A percentile compares a stretch with the other conserved stretches of the same genome.
Evolutionary conservation across 2,329 filamentous ascomycete species (phyloP).

Genomic region (Fusarium sp.): DNA sequence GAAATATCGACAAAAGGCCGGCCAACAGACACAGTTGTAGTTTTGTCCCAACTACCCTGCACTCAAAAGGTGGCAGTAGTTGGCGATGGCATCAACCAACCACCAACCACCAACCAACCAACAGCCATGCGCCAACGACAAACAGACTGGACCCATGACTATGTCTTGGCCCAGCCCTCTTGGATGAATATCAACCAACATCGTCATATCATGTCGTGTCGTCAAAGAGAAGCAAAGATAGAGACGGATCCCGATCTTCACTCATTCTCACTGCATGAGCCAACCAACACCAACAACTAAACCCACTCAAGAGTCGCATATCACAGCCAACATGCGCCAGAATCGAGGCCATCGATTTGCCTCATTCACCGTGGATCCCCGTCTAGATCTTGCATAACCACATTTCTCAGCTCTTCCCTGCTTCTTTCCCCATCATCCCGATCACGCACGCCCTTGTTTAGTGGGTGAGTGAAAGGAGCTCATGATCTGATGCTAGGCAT

Average conservation of each 20-base stretch:
- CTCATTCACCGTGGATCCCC: background rate
- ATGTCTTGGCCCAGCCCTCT: background rate
- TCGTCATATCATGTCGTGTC: background rate
- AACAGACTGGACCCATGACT: background rate
- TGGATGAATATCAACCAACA: background rate
- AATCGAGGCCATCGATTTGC: background rate
- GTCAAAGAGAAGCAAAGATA: background rate
- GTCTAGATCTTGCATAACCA: background rate
- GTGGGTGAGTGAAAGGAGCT: background rate
- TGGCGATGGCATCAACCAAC: background rate
- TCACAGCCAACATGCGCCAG: background rate
- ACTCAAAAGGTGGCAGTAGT: background rate
- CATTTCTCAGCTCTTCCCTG: slow-evolving; percentile 2
- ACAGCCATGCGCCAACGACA: background rate
- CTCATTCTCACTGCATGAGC: background rate
- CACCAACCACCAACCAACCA: background rate
- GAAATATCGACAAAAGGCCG: background rate
- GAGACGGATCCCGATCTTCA: background rate
- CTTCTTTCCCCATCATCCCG: background rate
- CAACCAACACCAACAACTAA: background rate
- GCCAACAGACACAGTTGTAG: background rate
- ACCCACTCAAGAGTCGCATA: background rate
- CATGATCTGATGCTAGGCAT: slow-evolving; percentile 14
- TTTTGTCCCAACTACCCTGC: background rate
- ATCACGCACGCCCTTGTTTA: slow-evolving; percentile 7